Evolutionary conservation across 2,329 filamentous ascomycete genomes (phyloP), one percentile per base, ranked within the genome.

Genomic region (Atkinsonella texensis): DNA sequence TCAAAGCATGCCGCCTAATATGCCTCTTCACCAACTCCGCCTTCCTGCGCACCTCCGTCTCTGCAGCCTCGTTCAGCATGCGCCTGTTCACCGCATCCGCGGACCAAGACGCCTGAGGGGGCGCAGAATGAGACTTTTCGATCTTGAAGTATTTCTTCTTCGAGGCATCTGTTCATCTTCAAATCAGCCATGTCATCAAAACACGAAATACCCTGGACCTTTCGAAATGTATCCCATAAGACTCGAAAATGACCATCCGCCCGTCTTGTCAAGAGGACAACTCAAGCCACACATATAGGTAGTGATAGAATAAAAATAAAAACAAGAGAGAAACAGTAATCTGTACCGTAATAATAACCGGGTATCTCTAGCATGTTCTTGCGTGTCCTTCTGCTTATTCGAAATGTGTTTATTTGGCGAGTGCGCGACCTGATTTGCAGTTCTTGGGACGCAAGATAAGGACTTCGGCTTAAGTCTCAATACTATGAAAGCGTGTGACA

Each of bases 71-170:
- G 33, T 76, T 69, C 3, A 69, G 55, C 54, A 74, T 74, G 49
- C 78, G 78, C 56, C 71, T 72, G 65, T 79, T 83, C 52, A 84
- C 76, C 7, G 74, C 73, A 45, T 77, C 70, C n/a, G 71, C 67
- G 9, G 81, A 80, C 68, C 81, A 85, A 15, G 72, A 65, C 0
- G 75, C 70, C 8, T 63, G 65, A 1, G 68, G 56, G 0, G 79
- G 73, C 0, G 79, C 78, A 15, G 72, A 72, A 51, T 76, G 72
- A 40, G 77, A 71, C 45, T 73, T 75, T 61, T 84, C 78, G 48
- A 87, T 76, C 58, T 80, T 83, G 65, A 86, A 87, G 60, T 86
- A 87, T 56, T 79, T 83, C 39, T 74, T 75, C 63, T 80, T 85
- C 43, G 74, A 73, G 13, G 65, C 49, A 54, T 82, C 79, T 81